Percentiles rank a stretch among this genome's conserved stretches.
phyloP scores from a whole-genome alignment of 805 yeast genomes.

The Ogataea chonburiensis region DNA sequence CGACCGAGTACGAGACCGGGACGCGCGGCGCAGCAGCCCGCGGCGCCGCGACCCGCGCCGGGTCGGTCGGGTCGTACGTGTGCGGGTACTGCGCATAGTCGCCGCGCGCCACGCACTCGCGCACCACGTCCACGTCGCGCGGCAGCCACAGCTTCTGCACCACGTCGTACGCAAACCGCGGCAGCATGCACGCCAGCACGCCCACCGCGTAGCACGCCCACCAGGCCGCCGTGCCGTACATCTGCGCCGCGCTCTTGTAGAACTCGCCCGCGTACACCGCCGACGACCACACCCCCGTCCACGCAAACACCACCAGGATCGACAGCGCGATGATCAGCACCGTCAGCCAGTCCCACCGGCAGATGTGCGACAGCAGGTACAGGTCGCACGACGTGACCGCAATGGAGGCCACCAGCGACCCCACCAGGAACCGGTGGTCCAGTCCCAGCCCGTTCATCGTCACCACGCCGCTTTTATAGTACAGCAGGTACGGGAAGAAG shows the following conservation, averaged over 20 bases:
- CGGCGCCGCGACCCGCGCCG: conserved; percentile 41
- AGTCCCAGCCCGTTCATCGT: conserved; percentile 46
- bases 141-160: conserved; percentile 54
- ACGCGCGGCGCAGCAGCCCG: conserved; percentile 29
- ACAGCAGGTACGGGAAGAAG: conserved; percentile 68
- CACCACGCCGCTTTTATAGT: conserved; percentile 42
- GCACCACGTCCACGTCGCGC: conserved; percentile 65
- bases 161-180: conserved; percentile 64
- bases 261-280: conserved; percentile 52
- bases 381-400: conserved; percentile 66
- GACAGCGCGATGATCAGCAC: conserved; percentile 55
- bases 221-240: conserved; percentile 58
- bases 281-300: conserved; percentile 83
- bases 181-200: conserved; percentile 59
- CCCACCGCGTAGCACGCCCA: conserved; percentile 73
- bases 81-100: conserved; percentile 65
- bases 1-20: conserved; percentile 35
- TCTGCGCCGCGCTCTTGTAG: conserved; percentile 62
- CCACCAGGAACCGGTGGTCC: conserved; percentile 75
- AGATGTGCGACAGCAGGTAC: conserved; percentile 64
- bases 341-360: conserved; percentile 81
- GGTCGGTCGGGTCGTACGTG: conserved; percentile 79
- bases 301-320: conserved; percentile 57
- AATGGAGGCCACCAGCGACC: conserved; percentile 63
- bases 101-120: conserved; percentile 69